Evolutionary conservation across 352 stramenopile species (phyloP).

Genomic region (Pseudoperonospora humuli): DNA sequence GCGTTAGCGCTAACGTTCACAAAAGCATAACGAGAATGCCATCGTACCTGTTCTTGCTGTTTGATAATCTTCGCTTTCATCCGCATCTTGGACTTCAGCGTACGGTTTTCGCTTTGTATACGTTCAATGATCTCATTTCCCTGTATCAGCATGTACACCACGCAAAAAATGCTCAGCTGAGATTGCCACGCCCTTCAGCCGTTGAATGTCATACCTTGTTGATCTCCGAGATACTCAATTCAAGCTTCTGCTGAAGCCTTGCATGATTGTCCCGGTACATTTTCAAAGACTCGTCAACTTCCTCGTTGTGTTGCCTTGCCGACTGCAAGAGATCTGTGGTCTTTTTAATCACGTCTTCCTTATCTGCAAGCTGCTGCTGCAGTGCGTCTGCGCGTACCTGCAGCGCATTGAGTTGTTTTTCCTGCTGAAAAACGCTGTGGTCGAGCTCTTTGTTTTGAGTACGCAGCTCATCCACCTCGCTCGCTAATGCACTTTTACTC

Average conservation of each 20-base stretch:
- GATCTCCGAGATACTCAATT: slow-evolving; percentile 86
- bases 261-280: slow-evolving; percentile 84
- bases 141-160: slow-evolving; percentile 19
- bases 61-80: slow-evolving; percentile 88
- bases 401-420: slow-evolving; percentile 76
- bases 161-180: background rate
- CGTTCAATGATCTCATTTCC: slow-evolving; percentile 87
- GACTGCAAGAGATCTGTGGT: slow-evolving; percentile 62
- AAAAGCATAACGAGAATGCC: background rate
- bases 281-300: slow-evolving; percentile 80
- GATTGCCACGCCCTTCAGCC: background rate
- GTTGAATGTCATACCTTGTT: slow-evolving; percentile 61
- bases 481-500: slow-evolving; percentile 28
- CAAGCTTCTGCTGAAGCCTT: slow-evolving; percentile 80
- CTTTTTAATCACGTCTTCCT: slow-evolving; percentile 67
- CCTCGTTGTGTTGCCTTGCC: slow-evolving; percentile 63
- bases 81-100: slow-evolving; percentile 71
- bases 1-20: background rate
- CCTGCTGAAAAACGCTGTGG: slow-evolving; percentile 67
- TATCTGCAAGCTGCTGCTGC: slow-evolving; percentile 70
- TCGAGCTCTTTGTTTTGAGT: slow-evolving; percentile 77
- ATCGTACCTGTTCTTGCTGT: slow-evolving; percentile 70
- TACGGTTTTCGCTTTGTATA: slow-evolving; percentile 78
- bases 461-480: slow-evolving; percentile 50
- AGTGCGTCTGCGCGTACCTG: slow-evolving; percentile 62